Evolutionary conservation across 805 yeast species (phyloP), one percentile per base, ranked within the genome.

Genomic region (Candida andamanensis): DNA sequence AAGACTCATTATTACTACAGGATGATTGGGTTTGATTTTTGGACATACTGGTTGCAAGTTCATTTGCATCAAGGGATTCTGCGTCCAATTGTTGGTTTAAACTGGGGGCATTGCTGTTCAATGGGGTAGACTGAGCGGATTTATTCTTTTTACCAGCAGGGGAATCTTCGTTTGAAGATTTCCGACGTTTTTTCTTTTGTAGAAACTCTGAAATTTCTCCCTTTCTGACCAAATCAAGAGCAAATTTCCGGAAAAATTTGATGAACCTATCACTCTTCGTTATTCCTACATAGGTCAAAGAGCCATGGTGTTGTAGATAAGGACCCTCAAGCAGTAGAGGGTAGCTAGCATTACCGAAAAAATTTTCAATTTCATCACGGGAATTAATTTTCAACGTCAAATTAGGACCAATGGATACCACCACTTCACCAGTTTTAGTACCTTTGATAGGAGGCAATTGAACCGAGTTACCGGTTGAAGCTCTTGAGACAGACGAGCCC

Each of bases 241-340:
- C 58, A 41, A 52, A 65, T 17, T 53, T 54, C 15, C 72, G 46
- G 18, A 63, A 45, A 24, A 61, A 48, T 29, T 56, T 58, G 26
- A 60, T 54, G 35, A 56, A 65, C 3, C 63, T 60, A 37, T 65
- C 72, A 28, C 58, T 47, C 38, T 63, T 65, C 4, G 66, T 56
- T 19, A 63, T 40, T 4, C 69, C 70, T 16, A 60, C 50, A 28
- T 60, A 64, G 1, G 69, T 58, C 14, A 64, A 31, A 6, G 54
- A 49, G 2, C 72, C 72, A 28, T 63, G 68, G 28, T 53, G 57
- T 38, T 63, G 69, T 58, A 67, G 55, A 15, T 39, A 37, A 2
- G 54, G 48, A 7, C 70, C 69, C 32, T 64, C 69, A 4, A 62
- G 49, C 28, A 49, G 43, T 14, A 63, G 37, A 0, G 69, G 54